phyloP scores from a whole-genome alignment of 495 filamentous ascomycete genomes.

The Hyaloscypha variabilis region DNA sequence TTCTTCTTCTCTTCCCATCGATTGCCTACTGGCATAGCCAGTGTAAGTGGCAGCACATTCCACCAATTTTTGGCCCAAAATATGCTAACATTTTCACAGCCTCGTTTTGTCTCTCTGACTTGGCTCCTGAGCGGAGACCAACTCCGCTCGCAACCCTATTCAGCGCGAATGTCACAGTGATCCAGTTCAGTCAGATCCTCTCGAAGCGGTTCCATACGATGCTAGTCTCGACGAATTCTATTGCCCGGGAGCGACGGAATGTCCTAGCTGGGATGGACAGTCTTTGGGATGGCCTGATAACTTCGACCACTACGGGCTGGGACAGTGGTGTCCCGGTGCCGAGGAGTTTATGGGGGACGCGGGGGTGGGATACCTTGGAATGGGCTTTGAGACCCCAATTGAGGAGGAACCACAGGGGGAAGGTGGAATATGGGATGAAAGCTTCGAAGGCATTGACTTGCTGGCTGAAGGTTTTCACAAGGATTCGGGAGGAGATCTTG shows the following conservation, averaged over 20 bases:
- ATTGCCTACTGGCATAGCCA: not conserved
- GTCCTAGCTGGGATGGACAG: slow-evolving; percentile 1
- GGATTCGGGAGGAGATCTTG: not conserved
- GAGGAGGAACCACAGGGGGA: not conserved
- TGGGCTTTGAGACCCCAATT: not conserved
- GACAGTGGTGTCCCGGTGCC: not conserved
- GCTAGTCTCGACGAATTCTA: not conserved
- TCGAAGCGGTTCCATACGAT: not conserved
- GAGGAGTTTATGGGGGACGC: not conserved
- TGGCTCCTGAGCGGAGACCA: not conserved
- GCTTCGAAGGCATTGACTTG: not conserved
- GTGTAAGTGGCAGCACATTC: not conserved
- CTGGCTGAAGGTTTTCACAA: not conserved
- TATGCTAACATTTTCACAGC: not conserved
- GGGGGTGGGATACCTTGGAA: not conserved
- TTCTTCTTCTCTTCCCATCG: not conserved
- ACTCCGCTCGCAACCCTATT: not conserved
- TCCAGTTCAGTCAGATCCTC: not conserved
- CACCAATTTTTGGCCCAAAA: not conserved
- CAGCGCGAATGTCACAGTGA: not conserved
- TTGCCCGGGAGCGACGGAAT: slow-evolving; percentile 1
- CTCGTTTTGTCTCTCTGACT: not conserved
- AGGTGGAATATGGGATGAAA: not conserved
- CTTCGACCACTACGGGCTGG: not conserved
- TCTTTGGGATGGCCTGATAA: slow-evolving; percentile 1